Evolutionary conservation across 2,329 filamentous ascomycete genomes (phyloP).

Genomic region (Sphaerulina musiva): DNA sequence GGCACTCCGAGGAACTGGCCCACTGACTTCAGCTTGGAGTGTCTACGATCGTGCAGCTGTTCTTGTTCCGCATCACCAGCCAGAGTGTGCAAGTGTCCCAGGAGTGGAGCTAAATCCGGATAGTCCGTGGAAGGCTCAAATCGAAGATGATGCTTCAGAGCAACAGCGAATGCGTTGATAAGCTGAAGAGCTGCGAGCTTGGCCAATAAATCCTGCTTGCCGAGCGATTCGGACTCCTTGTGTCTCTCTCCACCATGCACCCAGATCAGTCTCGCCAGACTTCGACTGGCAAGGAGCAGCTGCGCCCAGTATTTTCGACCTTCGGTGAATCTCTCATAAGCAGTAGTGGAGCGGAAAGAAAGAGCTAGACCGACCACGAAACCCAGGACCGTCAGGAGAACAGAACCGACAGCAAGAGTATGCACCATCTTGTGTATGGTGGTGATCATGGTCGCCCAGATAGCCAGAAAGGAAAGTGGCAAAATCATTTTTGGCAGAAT

Average conservation of each 20-base stretch:
- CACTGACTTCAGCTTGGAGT: conserved; percentile 24
- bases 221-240: conserved; percentile 39
- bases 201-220: conserved; percentile 61
- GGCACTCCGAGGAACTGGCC: conserved; percentile 71
- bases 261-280: conserved; percentile 69
- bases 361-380: conserved; percentile 75
- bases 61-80: conserved; percentile 53
- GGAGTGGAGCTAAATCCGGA: conserved; percentile 62
- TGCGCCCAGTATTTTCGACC: conserved; percentile 59
- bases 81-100: conserved; percentile 69
- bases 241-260: conserved; percentile 59
- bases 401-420: conserved; percentile 51
- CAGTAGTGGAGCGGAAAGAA: conserved; percentile 69
- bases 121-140: conserved; percentile 78
- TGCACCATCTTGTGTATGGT: conserved; percentile 46
- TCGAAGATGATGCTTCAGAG: conserved; percentile 74
- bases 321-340: conserved; percentile 61
- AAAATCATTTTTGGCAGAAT: conserved; percentile 68
- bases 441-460: conserved; percentile 62
- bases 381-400: conserved; percentile 69
- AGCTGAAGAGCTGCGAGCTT: conserved; percentile 73
- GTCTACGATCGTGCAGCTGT: conserved; percentile 34
- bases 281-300: conserved; percentile 51
- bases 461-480: conserved; percentile 56
- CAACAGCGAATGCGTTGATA: conserved; percentile 66